A percentile compares a stretch with the other conserved stretches of the same genome.
Evolutionary conservation across 164 flowering plant species (phyloP).

Genomic region (Nymphaea thermarum): DNA sequence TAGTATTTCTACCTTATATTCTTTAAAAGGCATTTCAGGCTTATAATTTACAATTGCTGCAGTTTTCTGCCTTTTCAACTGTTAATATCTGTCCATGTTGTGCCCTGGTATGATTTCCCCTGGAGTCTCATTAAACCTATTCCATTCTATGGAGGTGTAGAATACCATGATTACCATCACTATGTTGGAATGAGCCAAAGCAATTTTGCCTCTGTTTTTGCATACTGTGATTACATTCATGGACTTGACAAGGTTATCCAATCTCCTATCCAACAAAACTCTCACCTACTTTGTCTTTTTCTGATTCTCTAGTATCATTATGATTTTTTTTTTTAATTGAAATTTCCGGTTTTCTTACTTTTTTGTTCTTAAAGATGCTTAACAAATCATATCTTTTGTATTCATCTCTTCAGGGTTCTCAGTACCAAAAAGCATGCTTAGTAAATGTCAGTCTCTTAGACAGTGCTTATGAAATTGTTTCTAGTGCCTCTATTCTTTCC

Average conservation of each 20-base stretch:
- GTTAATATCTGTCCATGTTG: too few species aligned
- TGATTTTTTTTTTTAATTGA: neutral
- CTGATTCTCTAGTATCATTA: too few species aligned
- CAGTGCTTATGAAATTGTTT: too few species aligned
- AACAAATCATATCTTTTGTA: neutral
- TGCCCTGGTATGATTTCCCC: constrained; percentile 71
- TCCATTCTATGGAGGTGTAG: constrained; percentile 96
- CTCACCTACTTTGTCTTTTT: neutral
- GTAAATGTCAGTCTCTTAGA: too few species aligned
- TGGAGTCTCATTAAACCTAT: constrained; percentile 69
- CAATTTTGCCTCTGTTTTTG: constrained; percentile 84
- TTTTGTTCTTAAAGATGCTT: neutral
- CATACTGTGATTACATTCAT: constrained; percentile 89
- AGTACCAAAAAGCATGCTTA: neutral
- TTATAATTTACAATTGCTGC: too few species aligned
- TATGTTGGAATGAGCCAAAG: constrained; percentile 3
- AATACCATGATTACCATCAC: constrained; percentile 95
- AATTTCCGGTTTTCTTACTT: too few species aligned
- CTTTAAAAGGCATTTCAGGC: too few species aligned
- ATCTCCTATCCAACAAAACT: neutral
- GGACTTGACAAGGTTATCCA: constrained; percentile 85
- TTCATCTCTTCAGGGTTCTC: neutral
- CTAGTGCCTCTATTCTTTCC: neutral
- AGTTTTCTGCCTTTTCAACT: too few species aligned
- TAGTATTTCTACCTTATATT: too few species aligned